phyloP scores from a whole-genome alignment of 78 protist genomes.

The Bigelowiella natans region DNA sequence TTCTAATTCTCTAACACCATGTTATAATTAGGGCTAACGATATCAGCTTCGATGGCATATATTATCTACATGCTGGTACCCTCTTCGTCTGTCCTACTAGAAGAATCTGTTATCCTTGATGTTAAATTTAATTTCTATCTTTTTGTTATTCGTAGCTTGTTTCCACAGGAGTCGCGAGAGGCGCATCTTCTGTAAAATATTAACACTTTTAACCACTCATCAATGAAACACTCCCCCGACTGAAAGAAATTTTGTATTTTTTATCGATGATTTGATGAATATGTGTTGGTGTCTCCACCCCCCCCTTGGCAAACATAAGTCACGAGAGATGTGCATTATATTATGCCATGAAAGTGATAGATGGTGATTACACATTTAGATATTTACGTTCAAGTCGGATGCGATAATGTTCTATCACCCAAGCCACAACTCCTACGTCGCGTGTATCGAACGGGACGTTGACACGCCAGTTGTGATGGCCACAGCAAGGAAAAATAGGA shows the following conservation, averaged over 20 bases:
- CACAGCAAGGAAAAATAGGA: too few relatives aligned
- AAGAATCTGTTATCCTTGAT: too few relatives aligned
- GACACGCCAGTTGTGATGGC: too few relatives aligned
- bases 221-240: too few relatives aligned
- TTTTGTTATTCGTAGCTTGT: too few relatives aligned
- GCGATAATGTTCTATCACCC: not conserved
- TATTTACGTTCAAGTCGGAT: not conserved
- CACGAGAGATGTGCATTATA: not conserved
- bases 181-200: too few relatives aligned
- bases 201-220: too few relatives aligned
- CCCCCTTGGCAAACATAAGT: not conserved
- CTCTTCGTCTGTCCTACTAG: too few relatives aligned
- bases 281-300: not conserved
- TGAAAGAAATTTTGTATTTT: not conserved
- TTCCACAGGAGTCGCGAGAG: too few relatives aligned
- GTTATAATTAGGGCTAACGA: not conserved
- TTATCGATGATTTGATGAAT: too few relatives aligned
- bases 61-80: not conserved
- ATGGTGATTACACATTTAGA: not conserved
- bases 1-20: too few relatives aligned
- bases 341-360: not conserved
- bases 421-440: not conserved
- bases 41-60: not conserved
- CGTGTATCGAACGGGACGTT: not conserved
- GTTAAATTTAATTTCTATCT: too few relatives aligned